Percentiles rank a stretch among this genome's conserved stretches.
Evolutionary conservation across 2,329 filamentous ascomycete species (phyloP).

Genomic region (Herpotrichia juniperi): DNA sequence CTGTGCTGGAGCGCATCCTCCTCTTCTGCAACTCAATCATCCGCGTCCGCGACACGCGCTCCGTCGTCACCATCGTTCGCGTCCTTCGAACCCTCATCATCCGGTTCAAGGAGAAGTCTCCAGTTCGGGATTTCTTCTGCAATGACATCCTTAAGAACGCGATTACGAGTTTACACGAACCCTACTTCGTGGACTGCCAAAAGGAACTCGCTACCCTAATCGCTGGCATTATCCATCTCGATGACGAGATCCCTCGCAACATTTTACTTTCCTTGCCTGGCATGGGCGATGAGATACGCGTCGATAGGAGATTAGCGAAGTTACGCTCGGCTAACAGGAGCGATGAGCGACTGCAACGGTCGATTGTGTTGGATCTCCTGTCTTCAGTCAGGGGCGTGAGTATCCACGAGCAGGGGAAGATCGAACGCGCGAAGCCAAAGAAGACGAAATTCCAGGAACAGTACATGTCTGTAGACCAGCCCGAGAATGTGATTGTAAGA

Average conservation of each 20-base stretch:
- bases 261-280: conserved; percentile 83
- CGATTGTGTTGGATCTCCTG: conserved; percentile 81
- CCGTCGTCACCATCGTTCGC: conserved; percentile 82
- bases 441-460: conserved; percentile 43
- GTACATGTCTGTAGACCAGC: conserved; percentile 51
- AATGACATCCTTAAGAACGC: conserved; percentile 88
- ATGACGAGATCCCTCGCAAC: conserved; percentile 72
- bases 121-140: conserved; percentile 86
- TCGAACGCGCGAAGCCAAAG: conserved; percentile 54
- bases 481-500: conserved; percentile 37
- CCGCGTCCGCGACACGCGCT: conserved; percentile 86
- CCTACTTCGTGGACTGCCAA: conserved; percentile 95
- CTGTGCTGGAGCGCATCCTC: conserved; percentile 85
- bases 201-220: conserved; percentile 90
- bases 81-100: conserved; percentile 86
- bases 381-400: conserved; percentile 88
- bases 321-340: conserved; percentile 54
- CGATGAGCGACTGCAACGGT: conserved; percentile 75
- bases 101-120: conserved; percentile 66
- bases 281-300: conserved; percentile 67
- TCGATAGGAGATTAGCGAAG: conserved; percentile 60
- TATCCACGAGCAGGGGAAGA: conserved; percentile 90
- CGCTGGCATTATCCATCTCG: conserved; percentile 80
- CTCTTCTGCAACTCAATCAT: conserved; percentile 92
- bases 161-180: conserved; percentile 88